phyloP scores from a whole-genome alignment of 2,329 filamentous ascomycete species.

The Leptographium lundbergii region DNA sequence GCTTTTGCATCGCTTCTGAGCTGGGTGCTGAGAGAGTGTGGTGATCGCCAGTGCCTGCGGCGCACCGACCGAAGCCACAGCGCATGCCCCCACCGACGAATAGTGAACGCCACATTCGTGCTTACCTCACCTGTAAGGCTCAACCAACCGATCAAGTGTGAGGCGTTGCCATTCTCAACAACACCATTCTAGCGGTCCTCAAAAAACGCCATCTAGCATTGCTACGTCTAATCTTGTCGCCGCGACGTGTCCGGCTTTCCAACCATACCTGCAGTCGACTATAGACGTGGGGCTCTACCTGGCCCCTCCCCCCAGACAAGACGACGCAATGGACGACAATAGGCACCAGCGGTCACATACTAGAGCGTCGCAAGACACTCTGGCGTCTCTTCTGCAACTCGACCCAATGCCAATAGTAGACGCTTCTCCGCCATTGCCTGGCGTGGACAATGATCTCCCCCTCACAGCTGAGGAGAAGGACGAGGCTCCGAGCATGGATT shows the following conservation, averaged over 20 bases:
- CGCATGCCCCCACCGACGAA: conserved; percentile 8
- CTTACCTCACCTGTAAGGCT: not conserved
- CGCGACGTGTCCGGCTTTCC: not conserved
- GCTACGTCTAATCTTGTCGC: not conserved
- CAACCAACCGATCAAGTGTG: not conserved
- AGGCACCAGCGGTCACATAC: conserved; percentile 19
- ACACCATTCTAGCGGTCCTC: not conserved
- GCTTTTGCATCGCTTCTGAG: not conserved
- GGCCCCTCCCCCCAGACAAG: not conserved
- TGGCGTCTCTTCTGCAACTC: conserved; percentile 59
- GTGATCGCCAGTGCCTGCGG: not conserved
- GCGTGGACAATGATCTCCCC: conserved; percentile 33
- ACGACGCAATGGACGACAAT: conserved; percentile 6
- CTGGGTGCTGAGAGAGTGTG: not conserved
- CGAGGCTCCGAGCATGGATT: not conserved
- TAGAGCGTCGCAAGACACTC: conserved; percentile 37
- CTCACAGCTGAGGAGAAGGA: conserved; percentile 23
- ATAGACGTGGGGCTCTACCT: too few relatives aligned
- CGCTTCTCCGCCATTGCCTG: conserved; percentile 26
- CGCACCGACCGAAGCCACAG: not conserved
- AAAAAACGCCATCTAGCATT: not conserved
- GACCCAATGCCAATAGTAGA: conserved; percentile 67
- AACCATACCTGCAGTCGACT: not conserved
- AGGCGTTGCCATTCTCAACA: not conserved
- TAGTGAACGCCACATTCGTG: conserved; percentile 15